Base-by-base conservation (phyloP, 345 rosid genomes). In the Physaria fendleri region DNA sequence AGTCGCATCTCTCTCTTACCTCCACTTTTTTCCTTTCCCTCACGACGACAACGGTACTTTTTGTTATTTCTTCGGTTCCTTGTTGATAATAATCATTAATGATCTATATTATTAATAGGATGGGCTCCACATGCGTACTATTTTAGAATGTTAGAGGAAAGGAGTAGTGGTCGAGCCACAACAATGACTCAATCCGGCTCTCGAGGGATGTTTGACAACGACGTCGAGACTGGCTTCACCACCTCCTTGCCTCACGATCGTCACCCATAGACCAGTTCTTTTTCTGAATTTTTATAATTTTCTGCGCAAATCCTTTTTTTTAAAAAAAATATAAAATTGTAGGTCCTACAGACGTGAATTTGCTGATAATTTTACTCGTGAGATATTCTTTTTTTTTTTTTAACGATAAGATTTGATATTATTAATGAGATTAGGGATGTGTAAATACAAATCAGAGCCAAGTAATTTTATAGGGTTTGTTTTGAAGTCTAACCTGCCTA, bases 91-190 rank as follows among this genome's bases (percentile, higher is more conserved):
- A 56, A 54, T 4, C 23, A 18, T 8, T 27, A 45, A 16, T 17
- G 43, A 18, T 8, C 5, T 5, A 17, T 15, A 16, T 42, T 32
- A 3, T 43, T 43, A 10, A 50, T 44, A 80, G 85, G 81, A 61
- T 82, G 88, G 88, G 83, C 82, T 2, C 88, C 88, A 32, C 78
- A 78, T 62, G 77, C 78, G 5, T 78, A 76, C 63, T 76, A 76
- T 65, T 76, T 80, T 20, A 48, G 69, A 32, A 70, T 62, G 76
- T 18, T 80, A 59, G 76, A 76, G 0, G 83, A 79, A 67, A 64
- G 41, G 29, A 62, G 37, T 17, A 22, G 15, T 5, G 64, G 29
- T 14, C 46, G 59, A 49, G 22, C 55, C 33, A 43, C 74, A 20
- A 39, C 65, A 12, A 35, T 34, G 50, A 28, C 69, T 18, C 33